Conservation (phyloP, 164 flowering plant genomes). For the Stephania yunnanensis region DNA sequence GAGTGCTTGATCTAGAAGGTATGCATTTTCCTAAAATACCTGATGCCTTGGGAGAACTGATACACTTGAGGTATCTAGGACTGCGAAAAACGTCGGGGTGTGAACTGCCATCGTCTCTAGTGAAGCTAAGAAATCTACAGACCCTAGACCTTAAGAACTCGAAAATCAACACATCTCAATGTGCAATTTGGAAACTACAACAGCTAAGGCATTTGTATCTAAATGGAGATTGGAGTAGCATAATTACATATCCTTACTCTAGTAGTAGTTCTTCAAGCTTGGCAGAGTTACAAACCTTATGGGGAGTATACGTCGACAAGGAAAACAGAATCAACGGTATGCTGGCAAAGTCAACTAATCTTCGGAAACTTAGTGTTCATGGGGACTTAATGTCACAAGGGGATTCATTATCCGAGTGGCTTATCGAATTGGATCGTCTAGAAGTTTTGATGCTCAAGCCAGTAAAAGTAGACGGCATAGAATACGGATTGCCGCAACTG, state of each 20-base stretch:
- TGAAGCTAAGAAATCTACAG: conserved; percentile 1
- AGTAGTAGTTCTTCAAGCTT: too few relatives aligned
- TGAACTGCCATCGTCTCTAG: neutral
- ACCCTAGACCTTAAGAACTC: neutral
- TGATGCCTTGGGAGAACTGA: neutral
- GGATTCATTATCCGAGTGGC: neutral
- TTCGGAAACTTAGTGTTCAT: neutral
- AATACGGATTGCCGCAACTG: neutral
- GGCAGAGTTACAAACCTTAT: too few relatives aligned
- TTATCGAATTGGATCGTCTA: neutral
- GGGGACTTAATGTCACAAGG: neutral
- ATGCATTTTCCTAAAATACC: neutral
- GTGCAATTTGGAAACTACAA: neutral
- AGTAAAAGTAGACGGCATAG: neutral
- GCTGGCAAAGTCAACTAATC: neutral
- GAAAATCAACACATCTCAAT: neutral
- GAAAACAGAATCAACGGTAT: neutral
- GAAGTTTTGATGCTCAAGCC: conserved; percentile 3
- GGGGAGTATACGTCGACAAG: neutral
- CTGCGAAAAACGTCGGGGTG: neutral
- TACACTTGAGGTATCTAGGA: conserved; percentile 13
- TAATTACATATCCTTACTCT: too few relatives aligned
- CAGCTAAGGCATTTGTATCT: conserved; percentile 4
- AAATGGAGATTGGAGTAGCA: too few relatives aligned
- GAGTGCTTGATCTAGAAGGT: conserved; percentile 7